Base-by-base conservation (phyloP, 176 grass and related monocot species). In the Olyra latifolia region DNA sequence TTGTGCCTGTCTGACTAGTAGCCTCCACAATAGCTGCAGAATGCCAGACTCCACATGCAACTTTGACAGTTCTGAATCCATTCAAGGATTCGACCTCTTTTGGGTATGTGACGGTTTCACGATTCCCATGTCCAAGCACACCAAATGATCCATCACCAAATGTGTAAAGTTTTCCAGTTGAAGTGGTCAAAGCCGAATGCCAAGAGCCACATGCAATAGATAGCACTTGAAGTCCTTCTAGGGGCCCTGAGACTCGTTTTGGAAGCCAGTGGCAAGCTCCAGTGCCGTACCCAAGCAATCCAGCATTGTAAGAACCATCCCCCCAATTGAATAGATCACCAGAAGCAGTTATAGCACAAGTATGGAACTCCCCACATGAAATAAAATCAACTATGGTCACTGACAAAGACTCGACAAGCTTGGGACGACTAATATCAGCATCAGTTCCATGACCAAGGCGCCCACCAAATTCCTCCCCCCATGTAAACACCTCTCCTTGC, bases 71-170 rank as follows among this genome's bases (percentile, higher is more conserved):
- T 87, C 79, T 90, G 39, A 87, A 78, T 44, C 85, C 92, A 60
- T 53, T 89, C 55, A 91, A 82, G 27, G 79, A 57, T 75, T 92
- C 87, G 8, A 98, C 83, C 78, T 98, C 95, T 67, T 87, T 94
- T 3, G 95, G 95, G 28, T 85, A 90, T 13, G 75, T 67, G 6
- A 88, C 19, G 55, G 78, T 98, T 61, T 88, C 92, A 68, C 88
- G 95, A 23, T 92, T 88, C 30, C 92, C 92, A 85, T 98, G 95
- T 27, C 95, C 95, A 42, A 98, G 83, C 79, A 69, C 85, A 62
- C 95, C 95, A 77, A 98, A 98, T 66, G 85, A 80, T 55, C 95
- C 95, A 29, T 98, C 95, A 6, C 95, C 95, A 88, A 98, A 94
- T 41, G 95, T 94, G 54, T 89, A 91, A 28, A 98, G 49, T 87